Evolutionary conservation across 768 basidiomycete genomes (phyloP).

Genomic region (Leccinum aurantiacum): DNA sequence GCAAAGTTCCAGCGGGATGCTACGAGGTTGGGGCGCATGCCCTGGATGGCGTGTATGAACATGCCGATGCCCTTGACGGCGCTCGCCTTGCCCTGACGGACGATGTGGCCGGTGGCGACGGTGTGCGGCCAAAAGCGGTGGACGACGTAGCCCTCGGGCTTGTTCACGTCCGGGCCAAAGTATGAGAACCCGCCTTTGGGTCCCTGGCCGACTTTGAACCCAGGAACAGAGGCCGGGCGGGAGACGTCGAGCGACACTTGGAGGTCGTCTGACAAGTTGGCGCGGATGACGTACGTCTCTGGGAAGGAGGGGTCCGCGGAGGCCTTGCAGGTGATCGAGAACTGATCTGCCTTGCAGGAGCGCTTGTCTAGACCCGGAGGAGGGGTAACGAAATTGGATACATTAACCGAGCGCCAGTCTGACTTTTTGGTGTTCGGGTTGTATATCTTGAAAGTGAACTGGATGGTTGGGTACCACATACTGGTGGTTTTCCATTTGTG

Average conservation of each 20-base stretch:
- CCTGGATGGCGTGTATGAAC: conserved; percentile 96
- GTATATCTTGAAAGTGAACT: conserved; percentile 89
- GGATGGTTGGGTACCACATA: conserved; percentile 91
- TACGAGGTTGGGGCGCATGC: conserved; percentile 94
- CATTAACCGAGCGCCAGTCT: conserved; percentile 86
- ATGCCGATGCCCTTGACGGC: conserved; percentile 67
- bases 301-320: conserved; percentile 56
- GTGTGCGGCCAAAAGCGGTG: conserved; percentile 90
- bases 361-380: conserved; percentile 81
- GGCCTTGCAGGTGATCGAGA: conserved; percentile 66
- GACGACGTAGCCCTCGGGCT: conserved; percentile 81
- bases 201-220: conserved; percentile 90
- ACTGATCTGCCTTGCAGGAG: conserved; percentile 84
- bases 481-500: conserved; percentile 39
- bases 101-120: conserved; percentile 62
- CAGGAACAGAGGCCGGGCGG: conserved; percentile 69
- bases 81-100: conserved; percentile 61
- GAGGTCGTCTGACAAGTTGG: conserved; percentile 75
- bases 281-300: conserved; percentile 78
- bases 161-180: conserved; percentile 68
- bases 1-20: conserved; percentile 96
- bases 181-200: conserved; percentile 87
- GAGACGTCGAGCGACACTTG: conserved; percentile 75
- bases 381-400: conserved; percentile 73
- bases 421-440: conserved; percentile 73